Percentiles rank a stretch among this genome's conserved stretches.
phyloP scores from a whole-genome alignment of 768 basidiomycete species.

The Arthromyces matolae region DNA sequence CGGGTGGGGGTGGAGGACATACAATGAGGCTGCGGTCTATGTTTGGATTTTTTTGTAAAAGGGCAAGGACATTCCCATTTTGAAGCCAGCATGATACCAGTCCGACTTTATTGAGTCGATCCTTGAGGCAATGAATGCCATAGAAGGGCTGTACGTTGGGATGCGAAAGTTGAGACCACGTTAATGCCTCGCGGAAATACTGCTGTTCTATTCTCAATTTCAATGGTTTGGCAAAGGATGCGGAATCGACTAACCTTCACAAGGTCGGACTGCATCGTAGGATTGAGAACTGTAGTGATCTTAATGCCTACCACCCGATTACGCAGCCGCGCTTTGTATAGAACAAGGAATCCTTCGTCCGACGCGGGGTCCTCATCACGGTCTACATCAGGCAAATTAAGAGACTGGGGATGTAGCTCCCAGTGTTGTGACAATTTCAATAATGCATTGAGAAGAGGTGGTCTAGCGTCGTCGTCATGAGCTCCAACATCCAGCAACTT shows the following conservation, averaged over 20 bases:
- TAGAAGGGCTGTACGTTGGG: constrained; percentile 8
- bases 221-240: not conserved
- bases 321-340: constrained; percentile 1
- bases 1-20: not conserved
- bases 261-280: not conserved
- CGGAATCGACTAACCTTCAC: not conserved
- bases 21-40: not conserved
- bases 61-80: constrained; percentile 1
- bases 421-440: not conserved
- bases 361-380: constrained; percentile 2
- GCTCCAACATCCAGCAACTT: not conserved
- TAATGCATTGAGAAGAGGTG: not conserved
- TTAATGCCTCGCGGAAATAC: constrained; percentile 1
- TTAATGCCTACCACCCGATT: constrained; percentile 2
- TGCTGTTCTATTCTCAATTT: not conserved
- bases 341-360: not conserved
- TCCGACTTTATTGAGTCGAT: not conserved
- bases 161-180: constrained; percentile 6
- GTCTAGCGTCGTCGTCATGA: not conserved
- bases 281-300: not conserved
- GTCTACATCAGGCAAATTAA: not conserved
- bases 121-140: not conserved
- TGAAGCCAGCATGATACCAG: constrained; percentile 6
- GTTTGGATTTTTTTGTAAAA: constrained; percentile 1
- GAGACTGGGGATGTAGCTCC: not conserved